These are phyloP conservation scores for Straminergon stramineum DNA, from an alignment of 225 moss, liverwort and hornwort species.

Conservation along the genomic window DNA sequence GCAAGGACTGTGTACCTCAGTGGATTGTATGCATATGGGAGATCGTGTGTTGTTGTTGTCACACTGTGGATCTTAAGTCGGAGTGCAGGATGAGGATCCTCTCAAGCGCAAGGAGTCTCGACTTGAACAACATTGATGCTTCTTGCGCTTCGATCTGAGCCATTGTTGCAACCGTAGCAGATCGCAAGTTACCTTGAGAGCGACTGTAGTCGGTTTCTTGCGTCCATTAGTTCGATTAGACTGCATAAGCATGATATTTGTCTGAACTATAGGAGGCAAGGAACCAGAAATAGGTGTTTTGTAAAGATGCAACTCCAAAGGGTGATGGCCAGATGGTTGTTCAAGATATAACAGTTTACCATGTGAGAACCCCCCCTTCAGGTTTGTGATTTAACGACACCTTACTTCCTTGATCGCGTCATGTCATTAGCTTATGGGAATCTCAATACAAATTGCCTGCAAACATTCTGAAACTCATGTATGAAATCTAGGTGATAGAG, in stretches of 20 bases:
- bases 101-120: too few species aligned
- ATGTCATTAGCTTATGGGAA: neutral
- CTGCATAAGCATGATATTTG: neutral
- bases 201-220: neutral
- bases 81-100: too few species aligned
- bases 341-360: neutral
- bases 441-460: neutral
- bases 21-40: too few species aligned
- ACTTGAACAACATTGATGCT: neutral
- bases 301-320: neutral
- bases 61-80: too few species aligned
- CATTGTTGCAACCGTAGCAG: neutral
- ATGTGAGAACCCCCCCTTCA: neutral
- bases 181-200: neutral
- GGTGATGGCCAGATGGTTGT: neutral
- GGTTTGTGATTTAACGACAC: neutral
- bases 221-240: neutral
- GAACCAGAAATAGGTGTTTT: neutral
- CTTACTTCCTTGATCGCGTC: neutral
- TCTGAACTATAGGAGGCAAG: neutral
- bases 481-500: neutral
- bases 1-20: too few species aligned
- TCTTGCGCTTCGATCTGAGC: neutral
- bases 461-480: neutral
- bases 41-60: too few species aligned